Percentiles rank a stretch among this genome's conserved stretches.
Conservation (phyloP, 768 basidiomycete species). For the Mycena rosella region DNA sequence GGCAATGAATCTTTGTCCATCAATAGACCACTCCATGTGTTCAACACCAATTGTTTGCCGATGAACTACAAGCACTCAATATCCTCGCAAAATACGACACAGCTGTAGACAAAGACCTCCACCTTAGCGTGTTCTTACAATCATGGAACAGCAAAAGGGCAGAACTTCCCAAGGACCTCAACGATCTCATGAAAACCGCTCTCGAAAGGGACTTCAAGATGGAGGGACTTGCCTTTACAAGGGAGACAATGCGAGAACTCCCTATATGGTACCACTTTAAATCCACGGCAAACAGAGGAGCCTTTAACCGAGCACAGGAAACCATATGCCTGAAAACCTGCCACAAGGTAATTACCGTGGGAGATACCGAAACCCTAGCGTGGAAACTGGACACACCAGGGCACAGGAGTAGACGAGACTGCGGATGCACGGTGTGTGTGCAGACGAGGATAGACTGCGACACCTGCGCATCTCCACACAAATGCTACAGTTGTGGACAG, state of each 20-base stretch:
- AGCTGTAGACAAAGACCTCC: neutral
- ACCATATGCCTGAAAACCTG: neutral
- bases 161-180: neutral
- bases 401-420: neutral
- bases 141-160: neutral
- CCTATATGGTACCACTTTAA: conserved; percentile 13
- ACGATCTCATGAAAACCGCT: neutral
- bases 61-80: neutral
- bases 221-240: conserved; percentile 1
- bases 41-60: no score
- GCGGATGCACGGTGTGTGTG: neutral
- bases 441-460: neutral
- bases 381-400: neutral
- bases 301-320: neutral
- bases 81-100: neutral
- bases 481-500: no score
- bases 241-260: neutral
- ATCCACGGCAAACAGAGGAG: neutral
- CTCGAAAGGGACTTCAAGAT: neutral
- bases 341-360: neutral
- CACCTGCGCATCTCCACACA: neutral
- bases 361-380: neutral
- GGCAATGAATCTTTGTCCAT: no score
- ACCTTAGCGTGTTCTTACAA: conserved; percentile 1
- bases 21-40: no score